phyloP scores from a whole-genome alignment of 73 alveolate genomes.

The Paramecium pentaurelia region DNA sequence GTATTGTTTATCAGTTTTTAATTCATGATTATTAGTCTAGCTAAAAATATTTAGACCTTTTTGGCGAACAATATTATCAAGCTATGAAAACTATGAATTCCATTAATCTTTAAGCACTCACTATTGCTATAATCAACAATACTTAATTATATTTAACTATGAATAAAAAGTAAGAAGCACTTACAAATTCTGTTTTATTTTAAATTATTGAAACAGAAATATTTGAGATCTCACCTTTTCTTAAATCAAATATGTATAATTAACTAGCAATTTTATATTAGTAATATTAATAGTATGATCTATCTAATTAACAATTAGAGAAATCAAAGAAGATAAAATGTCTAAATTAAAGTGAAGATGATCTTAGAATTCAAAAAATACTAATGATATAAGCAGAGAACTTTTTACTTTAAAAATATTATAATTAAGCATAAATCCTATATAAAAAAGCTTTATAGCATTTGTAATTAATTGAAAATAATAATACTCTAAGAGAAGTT shows the following conservation, averaged over 20 bases:
- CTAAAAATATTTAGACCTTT: background rate
- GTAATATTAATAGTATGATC: background rate
- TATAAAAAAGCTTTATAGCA: background rate
- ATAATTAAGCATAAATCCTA: background rate
- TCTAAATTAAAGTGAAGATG: background rate
- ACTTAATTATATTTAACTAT: background rate
- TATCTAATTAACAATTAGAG: background rate
- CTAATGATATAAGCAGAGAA: background rate
- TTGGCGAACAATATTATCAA: background rate
- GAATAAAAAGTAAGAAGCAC: background rate
- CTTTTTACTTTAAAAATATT: background rate
- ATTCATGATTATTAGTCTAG: background rate
- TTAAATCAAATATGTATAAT: background rate
- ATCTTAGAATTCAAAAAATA: background rate
- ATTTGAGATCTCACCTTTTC: background rate
- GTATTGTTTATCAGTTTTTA: background rate
- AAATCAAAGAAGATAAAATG: background rate
- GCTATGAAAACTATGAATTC: background rate
- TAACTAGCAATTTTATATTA: background rate
- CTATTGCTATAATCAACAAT: background rate
- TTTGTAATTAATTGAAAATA: background rate
- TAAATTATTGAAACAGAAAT: background rate
- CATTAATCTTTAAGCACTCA: background rate
- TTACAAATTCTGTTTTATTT: background rate
- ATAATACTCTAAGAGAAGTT: background rate